These are phyloP conservation scores for Rhodotorula sp. DNA, from an alignment of 1,284 basidiomycete genomes.

Conservation along the genomic window DNA sequence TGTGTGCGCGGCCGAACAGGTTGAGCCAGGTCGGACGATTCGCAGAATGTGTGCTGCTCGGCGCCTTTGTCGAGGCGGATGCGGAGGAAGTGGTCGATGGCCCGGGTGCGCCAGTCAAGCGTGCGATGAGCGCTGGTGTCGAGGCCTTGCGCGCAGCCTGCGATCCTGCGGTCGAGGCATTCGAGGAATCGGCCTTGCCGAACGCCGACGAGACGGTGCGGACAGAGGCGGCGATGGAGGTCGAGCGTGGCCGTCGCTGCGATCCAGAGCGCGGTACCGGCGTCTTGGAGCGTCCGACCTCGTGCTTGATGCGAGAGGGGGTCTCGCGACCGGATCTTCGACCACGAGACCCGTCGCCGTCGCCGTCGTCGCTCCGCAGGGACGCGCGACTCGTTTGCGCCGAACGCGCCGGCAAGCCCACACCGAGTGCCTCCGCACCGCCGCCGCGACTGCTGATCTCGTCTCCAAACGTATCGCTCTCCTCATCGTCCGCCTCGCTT, in stretches of 20 bases:
- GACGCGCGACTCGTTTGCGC: not conserved
- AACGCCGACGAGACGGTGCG: slow-evolving; percentile 11
- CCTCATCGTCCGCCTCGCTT: not conserved
- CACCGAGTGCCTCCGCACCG: not conserved
- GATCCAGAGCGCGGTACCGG: slow-evolving; percentile 12
- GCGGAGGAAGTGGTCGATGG: not conserved
- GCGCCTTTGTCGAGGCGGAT: not conserved
- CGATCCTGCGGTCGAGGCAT: not conserved
- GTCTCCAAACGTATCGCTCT: not conserved
- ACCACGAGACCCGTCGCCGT: slow-evolving; percentile 11
- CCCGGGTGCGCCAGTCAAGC: slow-evolving; percentile 17
- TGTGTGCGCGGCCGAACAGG: slow-evolving; percentile 20
- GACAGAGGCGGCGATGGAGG: slow-evolving; percentile 15
- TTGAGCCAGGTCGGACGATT: slow-evolving; percentile 32
- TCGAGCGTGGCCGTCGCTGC: not conserved
- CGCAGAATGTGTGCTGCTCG: not conserved
- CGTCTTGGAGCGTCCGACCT: slow-evolving; percentile 15
- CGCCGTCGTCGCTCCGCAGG: not conserved
- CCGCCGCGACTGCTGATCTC: not conserved
- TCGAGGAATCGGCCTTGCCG: not conserved
- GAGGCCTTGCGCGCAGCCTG: slow-evolving; percentile 21
- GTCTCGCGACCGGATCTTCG: not conserved
- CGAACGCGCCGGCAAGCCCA: not conserved
- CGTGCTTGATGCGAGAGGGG: not conserved
- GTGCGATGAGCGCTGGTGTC: slow-evolving; percentile 39